Evolutionary conservation across 2,329 filamentous ascomycete species (phyloP).

Genomic region (Nemania serpens): DNA sequence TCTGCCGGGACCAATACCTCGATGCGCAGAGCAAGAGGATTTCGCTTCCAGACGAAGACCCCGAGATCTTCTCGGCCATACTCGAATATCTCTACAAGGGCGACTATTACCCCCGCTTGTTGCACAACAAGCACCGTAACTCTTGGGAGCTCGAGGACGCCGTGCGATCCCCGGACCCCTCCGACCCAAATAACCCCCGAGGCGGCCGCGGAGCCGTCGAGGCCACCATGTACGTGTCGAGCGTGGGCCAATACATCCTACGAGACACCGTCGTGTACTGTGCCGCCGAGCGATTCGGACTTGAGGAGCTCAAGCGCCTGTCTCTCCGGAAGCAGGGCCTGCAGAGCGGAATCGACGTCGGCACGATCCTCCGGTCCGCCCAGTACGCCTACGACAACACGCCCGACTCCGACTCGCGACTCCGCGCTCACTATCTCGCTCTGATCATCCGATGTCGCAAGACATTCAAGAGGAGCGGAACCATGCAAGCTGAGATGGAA

Average conservation of each 20-base stretch:
- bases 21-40: constrained; percentile 78
- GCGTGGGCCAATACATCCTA: constrained; percentile 76
- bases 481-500: constrained; percentile 99
- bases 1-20: constrained; percentile 73
- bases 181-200: constrained; percentile 42
- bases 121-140: constrained; percentile 84
- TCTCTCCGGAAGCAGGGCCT: constrained; percentile 93
- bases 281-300: constrained; percentile 84
- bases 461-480: constrained; percentile 97
- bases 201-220: constrained; percentile 58
- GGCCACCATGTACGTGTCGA: constrained; percentile 77
- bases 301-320: constrained; percentile 90
- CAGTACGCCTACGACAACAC: constrained; percentile 96
- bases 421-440: constrained; percentile 96
- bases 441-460: constrained; percentile 96
- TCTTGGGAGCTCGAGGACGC: constrained; percentile 87
- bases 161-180: constrained; percentile 44
- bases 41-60: constrained; percentile 76
- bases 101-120: constrained; percentile 88
- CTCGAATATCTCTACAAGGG: constrained; percentile 98
- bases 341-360: constrained; percentile 89
- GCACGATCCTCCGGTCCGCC: constrained; percentile 86
- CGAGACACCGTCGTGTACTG: constrained; percentile 96
- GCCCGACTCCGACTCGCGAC: constrained; percentile 85
- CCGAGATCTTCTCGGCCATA: constrained; percentile 89